A percentile compares a stretch with the other conserved stretches of the same genome.
phyloP scores from a whole-genome alignment of 2,329 filamentous ascomycete species.

The Fusarium sp. region DNA sequence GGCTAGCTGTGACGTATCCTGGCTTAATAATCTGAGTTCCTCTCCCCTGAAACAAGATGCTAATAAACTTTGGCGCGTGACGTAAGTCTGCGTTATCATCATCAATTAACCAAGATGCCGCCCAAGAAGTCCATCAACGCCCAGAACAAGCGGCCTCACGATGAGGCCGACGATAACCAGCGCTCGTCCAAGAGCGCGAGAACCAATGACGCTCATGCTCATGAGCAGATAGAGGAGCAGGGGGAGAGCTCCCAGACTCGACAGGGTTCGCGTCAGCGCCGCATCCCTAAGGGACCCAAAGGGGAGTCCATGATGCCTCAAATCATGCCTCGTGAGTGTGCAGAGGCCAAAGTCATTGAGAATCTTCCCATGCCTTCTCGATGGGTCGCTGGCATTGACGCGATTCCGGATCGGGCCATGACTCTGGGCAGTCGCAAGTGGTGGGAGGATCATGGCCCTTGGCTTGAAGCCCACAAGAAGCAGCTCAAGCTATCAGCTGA shows the following conservation, averaged over 20 bases:
- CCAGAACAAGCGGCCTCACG: conserved; percentile 12
- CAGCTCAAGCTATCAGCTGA: conserved; percentile 28
- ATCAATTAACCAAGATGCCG: conserved; percentile 9
- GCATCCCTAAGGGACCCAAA: conserved; percentile 24
- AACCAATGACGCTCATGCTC: background rate
- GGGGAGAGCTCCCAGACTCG: background rate
- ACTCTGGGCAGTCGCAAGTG: conserved; percentile 33
- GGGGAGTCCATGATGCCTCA: conserved; percentile 36
- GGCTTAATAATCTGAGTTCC: conserved; percentile 1
- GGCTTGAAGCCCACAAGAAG: conserved; percentile 41
- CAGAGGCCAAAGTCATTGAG: conserved; percentile 8
- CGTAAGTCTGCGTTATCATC: background rate
- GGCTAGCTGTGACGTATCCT: background rate
- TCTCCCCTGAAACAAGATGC: background rate
- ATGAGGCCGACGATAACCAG: background rate
- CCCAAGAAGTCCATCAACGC: background rate
- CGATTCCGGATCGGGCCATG: conserved; percentile 30
- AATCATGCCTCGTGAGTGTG: conserved; percentile 34
- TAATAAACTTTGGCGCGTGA: background rate
- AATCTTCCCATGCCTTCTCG: conserved; percentile 27
- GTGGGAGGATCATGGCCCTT: conserved; percentile 42
- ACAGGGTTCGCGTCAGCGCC: conserved; percentile 7
- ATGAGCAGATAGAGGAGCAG: background rate
- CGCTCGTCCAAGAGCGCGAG: conserved; percentile 17
- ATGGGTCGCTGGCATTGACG: conserved; percentile 39